Base-by-base conservation (phyloP, 176 grass and related monocot species). In the Oryza nivara region DNA sequence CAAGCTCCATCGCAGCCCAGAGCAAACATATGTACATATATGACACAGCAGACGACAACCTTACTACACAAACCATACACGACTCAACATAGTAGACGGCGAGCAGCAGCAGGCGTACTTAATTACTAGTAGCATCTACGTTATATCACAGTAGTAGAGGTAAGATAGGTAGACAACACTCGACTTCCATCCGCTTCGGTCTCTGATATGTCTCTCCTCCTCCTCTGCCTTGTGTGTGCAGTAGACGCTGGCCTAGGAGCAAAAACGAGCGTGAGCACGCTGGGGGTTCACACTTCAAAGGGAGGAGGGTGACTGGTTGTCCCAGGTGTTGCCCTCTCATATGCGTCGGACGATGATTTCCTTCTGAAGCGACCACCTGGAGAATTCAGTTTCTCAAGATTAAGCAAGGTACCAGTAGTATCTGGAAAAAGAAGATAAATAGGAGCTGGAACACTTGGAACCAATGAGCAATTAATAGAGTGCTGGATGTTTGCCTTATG, bases 271-370 rank as follows among this genome's bases (percentile, higher is more conserved):
- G 43, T 60, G 90, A 73, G 56, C 83, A 6, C 40, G 20, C 30
- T 19, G 20, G 38, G 5, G 23, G 25, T 23, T 97, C 90, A 97
- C 86, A 97, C 88, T 72, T 95, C 95, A 60, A 88, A 88, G 15
- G 89, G 51, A 71, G 95, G 84, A 76, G 89, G 28, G 1, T 86
- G 81, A 41, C 80, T 94, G 43, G 83, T 86, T 1, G 88, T 72
- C 23, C 79, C 93, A 4, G 87, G 26, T 14, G 77, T 72, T 16
- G 75, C 85, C 85, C 89, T 94, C 73, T 90, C 89, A 20, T 93
- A 97, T 67, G 95, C 87, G 41, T 97, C 95, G 0, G 92, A 97
- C 3, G 70, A 87, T 75, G 92, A 97, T 91, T 97, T 97, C 93
- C 95, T 95, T 88, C 95, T 88, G 75, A 97, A 93, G 77, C 95